Evolutionary conservation across 2,329 filamentous ascomycete species (phyloP).

Genomic region (Fusarium albosuccineum): DNA sequence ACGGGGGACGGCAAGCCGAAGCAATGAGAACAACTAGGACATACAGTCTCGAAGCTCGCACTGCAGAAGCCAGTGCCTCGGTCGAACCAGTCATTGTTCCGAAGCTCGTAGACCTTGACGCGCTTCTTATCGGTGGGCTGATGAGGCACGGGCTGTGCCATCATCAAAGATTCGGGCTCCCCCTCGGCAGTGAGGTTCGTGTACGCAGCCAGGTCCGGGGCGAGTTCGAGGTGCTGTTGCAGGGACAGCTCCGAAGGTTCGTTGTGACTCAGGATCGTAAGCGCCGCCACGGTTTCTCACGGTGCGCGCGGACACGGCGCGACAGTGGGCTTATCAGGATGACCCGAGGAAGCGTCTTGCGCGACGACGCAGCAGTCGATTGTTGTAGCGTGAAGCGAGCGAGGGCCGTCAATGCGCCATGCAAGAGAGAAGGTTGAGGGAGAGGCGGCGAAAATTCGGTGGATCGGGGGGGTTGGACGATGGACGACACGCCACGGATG

Average conservation of each 20-base stretch:
- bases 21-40: slow-evolving; percentile 50
- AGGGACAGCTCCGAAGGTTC: slow-evolving; percentile 68
- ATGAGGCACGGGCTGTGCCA: slow-evolving; percentile 79
- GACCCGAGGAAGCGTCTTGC: slow-evolving; percentile 29
- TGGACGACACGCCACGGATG: slow-evolving; percentile 45
- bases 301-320: slow-evolving; percentile 49
- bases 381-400: slow-evolving; percentile 35
- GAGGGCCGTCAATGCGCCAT: slow-evolving; percentile 51
- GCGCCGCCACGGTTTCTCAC: slow-evolving; percentile 66
- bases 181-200: slow-evolving; percentile 63
- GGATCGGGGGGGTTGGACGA: slow-evolving; percentile 38
- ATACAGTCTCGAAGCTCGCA: slow-evolving; percentile 79
- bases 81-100: slow-evolving; percentile 99
- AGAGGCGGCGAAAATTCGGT: slow-evolving; percentile 34
- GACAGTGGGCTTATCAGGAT: slow-evolving; percentile 36
- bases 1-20: slow-evolving; percentile 20
- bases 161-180: slow-evolving; percentile 74
- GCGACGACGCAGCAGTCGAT: slow-evolving; percentile 37
- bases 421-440: slow-evolving; percentile 39
- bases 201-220: slow-evolving; percentile 65
- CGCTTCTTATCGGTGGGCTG: slow-evolving; percentile 76
- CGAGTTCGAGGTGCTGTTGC: slow-evolving; percentile 70
- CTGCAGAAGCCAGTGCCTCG: slow-evolving; percentile 96
- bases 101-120: slow-evolving; percentile 99
- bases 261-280: slow-evolving; percentile 66